Conservation (phyloP, 768 basidiomycete species). For the Phylloporus arenicola region DNA sequence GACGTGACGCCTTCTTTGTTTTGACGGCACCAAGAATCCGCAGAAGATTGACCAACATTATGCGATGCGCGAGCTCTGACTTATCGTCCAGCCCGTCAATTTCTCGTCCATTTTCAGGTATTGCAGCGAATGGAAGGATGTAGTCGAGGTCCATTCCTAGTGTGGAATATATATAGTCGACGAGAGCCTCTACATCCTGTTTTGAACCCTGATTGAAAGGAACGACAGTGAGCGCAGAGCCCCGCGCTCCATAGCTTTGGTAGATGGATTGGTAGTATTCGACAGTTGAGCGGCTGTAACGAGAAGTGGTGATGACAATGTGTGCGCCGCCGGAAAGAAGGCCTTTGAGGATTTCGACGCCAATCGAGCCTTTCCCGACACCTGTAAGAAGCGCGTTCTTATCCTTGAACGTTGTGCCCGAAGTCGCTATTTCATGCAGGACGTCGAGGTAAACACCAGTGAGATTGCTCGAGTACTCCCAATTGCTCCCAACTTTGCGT, state of each 20-base stretch:
- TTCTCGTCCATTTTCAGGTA: slow-evolving; percentile 97
- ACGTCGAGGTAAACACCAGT: slow-evolving; percentile 96
- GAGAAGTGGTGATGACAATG: slow-evolving; percentile 95
- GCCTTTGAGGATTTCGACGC: slow-evolving; percentile 95
- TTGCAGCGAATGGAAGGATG: slow-evolving; percentile 96
- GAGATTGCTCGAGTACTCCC: slow-evolving; percentile 97
- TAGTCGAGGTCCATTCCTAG: slow-evolving; percentile 97
- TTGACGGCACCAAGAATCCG: slow-evolving; percentile 97
- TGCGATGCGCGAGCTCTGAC: slow-evolving; percentile 95
- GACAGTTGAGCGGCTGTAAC: slow-evolving; percentile 91
- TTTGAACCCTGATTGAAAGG: slow-evolving; percentile 99
- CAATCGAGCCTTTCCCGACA: slow-evolving; percentile 96
- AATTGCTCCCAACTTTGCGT: slow-evolving; percentile 89
- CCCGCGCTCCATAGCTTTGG: slow-evolving; percentile 91
- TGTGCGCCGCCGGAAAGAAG: slow-evolving; percentile 94
- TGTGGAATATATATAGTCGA: slow-evolving; percentile 96
- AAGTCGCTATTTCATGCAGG: slow-evolving; percentile 95
- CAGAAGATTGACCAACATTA: slow-evolving; percentile 97
- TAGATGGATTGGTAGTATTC: slow-evolving; percentile 99
- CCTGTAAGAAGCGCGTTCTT: slow-evolving; percentile 98
- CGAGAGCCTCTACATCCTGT: slow-evolving; percentile 95
- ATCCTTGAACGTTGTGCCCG: slow-evolving; percentile 97
- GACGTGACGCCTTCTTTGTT: slow-evolving; percentile 93
- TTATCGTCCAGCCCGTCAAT: slow-evolving; percentile 96
- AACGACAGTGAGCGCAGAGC: slow-evolving; percentile 95